Percentiles rank a stretch among this genome's conserved stretches.
Conservation (phyloP, 139 green algal species). For the Nannochloris sp. region DNA sequence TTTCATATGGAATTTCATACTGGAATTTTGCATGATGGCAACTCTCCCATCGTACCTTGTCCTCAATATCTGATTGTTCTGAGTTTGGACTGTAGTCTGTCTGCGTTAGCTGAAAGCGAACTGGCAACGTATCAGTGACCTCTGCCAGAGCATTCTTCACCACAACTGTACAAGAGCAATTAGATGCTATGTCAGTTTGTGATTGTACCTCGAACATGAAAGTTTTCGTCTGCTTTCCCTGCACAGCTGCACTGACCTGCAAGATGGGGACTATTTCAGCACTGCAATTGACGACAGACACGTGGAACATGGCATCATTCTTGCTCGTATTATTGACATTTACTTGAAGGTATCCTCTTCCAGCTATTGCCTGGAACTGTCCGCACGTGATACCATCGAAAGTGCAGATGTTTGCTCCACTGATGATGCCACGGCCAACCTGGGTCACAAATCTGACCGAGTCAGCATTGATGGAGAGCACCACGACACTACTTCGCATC, state of each 20-base stretch:
- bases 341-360: too few relatives aligned
- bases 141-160: conserved; percentile 11
- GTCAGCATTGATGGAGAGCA: conserved; percentile 51
- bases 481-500: conserved; percentile 50
- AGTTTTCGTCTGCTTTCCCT: too few relatives aligned
- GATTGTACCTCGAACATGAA: too few relatives aligned
- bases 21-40: neutral
- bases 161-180: conserved; percentile 18
- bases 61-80: conserved; percentile 19
- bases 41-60: neutral
- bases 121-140: neutral
- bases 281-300: too few relatives aligned
- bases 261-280: too few relatives aligned
- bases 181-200: too few relatives aligned
- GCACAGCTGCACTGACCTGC: too few relatives aligned
- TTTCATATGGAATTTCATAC: neutral
- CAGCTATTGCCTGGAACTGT: conserved; percentile 52
- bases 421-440: conserved; percentile 49
- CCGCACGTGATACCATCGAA: conserved; percentile 47
- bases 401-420: conserved; percentile 39
- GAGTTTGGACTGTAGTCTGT: conserved; percentile 34
- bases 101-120: conserved; percentile 54
- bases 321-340: too few relatives aligned
- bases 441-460: conserved; percentile 51
- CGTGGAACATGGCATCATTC: too few relatives aligned